Evolutionary conservation across 2,329 filamentous ascomycete species (phyloP).

Genomic region (Cladobotryum mycophilum): DNA sequence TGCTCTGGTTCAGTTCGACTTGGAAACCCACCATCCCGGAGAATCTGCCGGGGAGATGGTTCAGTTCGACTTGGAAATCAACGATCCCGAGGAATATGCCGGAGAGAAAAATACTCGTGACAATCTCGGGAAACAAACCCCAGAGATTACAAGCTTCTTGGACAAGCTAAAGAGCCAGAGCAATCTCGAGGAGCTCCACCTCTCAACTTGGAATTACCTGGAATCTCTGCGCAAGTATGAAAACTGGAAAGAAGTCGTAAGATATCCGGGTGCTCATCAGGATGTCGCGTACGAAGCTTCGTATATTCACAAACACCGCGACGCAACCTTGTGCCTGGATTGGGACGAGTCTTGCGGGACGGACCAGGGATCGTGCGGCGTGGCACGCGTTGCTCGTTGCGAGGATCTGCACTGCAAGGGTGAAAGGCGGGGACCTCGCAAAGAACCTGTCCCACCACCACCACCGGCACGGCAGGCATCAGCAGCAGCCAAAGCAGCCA

Average conservation of each 20-base stretch:
- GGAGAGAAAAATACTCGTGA: too few species aligned
- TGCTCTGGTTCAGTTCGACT: conserved; percentile 16
- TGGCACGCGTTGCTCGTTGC: conserved; percentile 7
- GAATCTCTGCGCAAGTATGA: conserved; percentile 8
- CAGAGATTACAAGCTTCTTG: conserved; percentile 22
- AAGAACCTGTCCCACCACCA: conserved; percentile 16
- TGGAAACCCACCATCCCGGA: conserved; percentile 10
- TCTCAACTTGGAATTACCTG: conserved; percentile 9
- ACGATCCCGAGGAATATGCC: conserved; percentile 10
- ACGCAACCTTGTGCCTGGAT: not conserved
- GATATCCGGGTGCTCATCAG: conserved; percentile 20
- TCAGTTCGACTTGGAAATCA: conserved; percentile 16
- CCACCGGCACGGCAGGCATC: too few species aligned
- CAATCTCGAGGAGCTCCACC: conserved; percentile 1
- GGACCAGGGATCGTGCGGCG: conserved; percentile 8
- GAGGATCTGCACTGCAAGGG: conserved; percentile 9
- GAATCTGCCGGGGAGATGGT: conserved; percentile 17
- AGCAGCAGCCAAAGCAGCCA: too few species aligned
- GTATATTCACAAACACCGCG: conserved; percentile 28
- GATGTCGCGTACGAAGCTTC: conserved; percentile 25
- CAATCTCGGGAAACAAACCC: conserved; percentile 19
- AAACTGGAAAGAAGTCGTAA: conserved; percentile 12
- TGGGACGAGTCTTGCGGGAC: not conserved
- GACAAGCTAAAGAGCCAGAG: conserved; percentile 12
- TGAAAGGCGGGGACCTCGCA: conserved; percentile 23